A percentile compares a stretch with the other conserved stretches of the same genome.
Conservation (phyloP, 192 early-diverging fungal genomes). For the Entomortierella chlamydospora region DNA sequence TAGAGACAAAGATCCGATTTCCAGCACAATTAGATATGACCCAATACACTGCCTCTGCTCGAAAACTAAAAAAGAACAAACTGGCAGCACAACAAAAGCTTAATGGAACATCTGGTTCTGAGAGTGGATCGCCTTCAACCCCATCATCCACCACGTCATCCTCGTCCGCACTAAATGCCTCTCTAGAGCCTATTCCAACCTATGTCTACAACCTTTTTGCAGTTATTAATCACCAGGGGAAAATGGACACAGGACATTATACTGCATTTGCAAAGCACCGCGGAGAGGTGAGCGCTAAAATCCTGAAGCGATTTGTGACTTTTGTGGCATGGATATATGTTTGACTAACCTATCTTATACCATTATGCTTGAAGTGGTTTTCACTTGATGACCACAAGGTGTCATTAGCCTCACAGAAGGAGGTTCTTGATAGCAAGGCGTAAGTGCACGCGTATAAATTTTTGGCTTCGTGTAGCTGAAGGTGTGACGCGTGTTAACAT, state of each 20-base stretch:
- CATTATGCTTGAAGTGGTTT: conserved; percentile 78
- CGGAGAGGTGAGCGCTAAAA: conserved; percentile 66
- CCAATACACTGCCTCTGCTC: conserved; percentile 81
- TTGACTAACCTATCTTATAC: neutral
- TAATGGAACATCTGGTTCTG: conserved; percentile 38
- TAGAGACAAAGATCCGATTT: conserved; percentile 88
- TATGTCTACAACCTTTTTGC: conserved; percentile 91
- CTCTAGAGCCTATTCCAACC: conserved; percentile 67
- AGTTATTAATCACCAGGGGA: conserved; percentile 92
- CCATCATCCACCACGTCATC: conserved; percentile 19
- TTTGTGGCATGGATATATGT: neutral
- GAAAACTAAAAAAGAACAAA: conserved; percentile 57
- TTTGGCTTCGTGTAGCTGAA: no score
- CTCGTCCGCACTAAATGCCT: conserved; percentile 31
- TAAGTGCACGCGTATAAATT: conserved; percentile 29
- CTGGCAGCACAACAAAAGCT: conserved; percentile 54
- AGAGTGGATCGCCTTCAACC: conserved; percentile 16
- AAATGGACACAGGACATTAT: conserved; percentile 96
- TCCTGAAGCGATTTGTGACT: neutral
- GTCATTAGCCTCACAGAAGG: conserved; percentile 71
- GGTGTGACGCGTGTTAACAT: neutral
- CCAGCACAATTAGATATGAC: conserved; percentile 92
- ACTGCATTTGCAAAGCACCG: conserved; percentile 84
- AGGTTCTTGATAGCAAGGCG: conserved; percentile 82
- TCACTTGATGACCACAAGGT: conserved; percentile 89